Percentiles rank a stretch among this genome's conserved stretches.
Conservation (phyloP, 2,329 filamentous ascomycete species). For the Rhynchosporium agropyri region DNA sequence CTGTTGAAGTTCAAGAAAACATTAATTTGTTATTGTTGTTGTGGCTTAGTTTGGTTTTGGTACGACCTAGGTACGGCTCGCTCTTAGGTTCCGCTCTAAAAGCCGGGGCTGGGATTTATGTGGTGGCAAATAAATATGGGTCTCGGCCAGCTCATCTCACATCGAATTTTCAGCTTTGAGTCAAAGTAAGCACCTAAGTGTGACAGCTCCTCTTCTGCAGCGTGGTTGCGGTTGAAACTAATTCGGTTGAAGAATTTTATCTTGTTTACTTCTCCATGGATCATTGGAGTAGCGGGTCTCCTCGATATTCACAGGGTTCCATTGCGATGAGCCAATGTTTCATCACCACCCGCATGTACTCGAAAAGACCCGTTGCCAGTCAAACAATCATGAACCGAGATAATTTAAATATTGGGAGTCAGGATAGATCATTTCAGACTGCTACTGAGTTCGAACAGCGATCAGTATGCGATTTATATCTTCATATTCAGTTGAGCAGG, state of each 20-base stretch:
- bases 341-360: not conserved
- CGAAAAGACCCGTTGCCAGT: not conserved
- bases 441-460: too few relatives aligned
- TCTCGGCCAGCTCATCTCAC: conserved; percentile 15
- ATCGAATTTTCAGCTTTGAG: not conserved
- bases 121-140: conserved; percentile 17
- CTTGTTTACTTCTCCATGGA: conserved; percentile 10
- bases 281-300: conserved; percentile 10
- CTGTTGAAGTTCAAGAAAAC: conserved; percentile 14
- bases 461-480: too few relatives aligned
- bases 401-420: too few relatives aligned
- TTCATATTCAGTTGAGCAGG: too few relatives aligned
- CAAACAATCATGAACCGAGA: too few relatives aligned
- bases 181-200: not conserved
- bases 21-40: conserved; percentile 23
- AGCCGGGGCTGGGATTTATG: conserved; percentile 21
- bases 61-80: conserved; percentile 7
- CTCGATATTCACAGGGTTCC: conserved; percentile 15
- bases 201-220: not conserved
- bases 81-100: conserved; percentile 18
- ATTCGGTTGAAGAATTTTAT: conserved; percentile 8
- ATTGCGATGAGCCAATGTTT: not conserved
- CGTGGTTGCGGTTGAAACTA: not conserved
- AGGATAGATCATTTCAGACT: too few relatives aligned
- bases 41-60: conserved; percentile 5